phyloP scores from a whole-genome alignment of 805 yeast species.

The Komagataella kurtzmanii region DNA sequence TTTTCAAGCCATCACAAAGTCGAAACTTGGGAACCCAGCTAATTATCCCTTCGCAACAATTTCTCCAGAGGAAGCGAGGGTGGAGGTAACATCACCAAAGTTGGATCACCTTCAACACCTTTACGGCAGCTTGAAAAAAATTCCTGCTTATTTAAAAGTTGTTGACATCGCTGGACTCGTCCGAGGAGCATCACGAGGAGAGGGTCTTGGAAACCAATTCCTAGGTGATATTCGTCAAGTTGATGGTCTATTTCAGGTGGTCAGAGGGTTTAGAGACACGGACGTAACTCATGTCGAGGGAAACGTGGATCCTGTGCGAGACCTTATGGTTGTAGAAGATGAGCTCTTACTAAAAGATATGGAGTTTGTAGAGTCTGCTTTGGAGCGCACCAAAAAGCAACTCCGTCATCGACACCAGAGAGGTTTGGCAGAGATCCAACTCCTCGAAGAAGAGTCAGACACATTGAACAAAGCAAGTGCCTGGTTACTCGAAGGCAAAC shows the following conservation, averaged over 20 bases:
- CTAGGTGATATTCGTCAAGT: conserved; percentile 56
- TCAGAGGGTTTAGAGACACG: conserved; percentile 47
- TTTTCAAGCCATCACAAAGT: conserved; percentile 92
- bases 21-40: conserved; percentile 92
- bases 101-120: conserved; percentile 32
- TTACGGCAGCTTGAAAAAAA: conserved; percentile 33
- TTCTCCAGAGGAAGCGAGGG: conserved; percentile 97
- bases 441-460: conserved; percentile 78
- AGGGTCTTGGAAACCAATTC: conserved; percentile 66
- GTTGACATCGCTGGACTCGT: conserved; percentile 64
- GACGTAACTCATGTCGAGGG: conserved; percentile 60
- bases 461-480: conserved; percentile 64
- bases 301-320: conserved; percentile 49
- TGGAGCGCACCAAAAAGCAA: conserved; percentile 48
- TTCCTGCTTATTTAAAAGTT: conserved; percentile 43
- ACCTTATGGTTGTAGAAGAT: conserved; percentile 47
- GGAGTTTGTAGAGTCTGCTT: conserved; percentile 59
- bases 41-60: conserved; percentile 97
- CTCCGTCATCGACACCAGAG: conserved; percentile 72
- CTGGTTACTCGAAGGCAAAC: conserved; percentile 65
- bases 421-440: conserved; percentile 48
- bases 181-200: conserved; percentile 49
- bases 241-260: conserved; percentile 60
- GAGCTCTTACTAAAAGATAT: conserved; percentile 56
- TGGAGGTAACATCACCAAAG: conserved; percentile 56